phyloP scores from a whole-genome alignment of 768 basidiomycete species.

The Mycena venus region DNA sequence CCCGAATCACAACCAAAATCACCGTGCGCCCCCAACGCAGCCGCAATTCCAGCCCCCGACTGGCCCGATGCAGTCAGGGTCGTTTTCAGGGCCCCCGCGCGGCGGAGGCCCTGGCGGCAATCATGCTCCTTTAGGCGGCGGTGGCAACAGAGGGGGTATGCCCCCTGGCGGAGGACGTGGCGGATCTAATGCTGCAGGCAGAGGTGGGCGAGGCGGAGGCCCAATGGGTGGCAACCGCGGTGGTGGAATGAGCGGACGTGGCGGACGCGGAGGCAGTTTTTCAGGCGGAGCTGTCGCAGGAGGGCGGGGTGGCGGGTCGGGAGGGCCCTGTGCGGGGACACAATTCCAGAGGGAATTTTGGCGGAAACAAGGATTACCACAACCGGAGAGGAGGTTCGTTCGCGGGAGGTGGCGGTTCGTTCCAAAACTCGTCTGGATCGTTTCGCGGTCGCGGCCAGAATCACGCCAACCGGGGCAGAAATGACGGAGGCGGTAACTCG shows the following conservation, averaged over 20 bases:
- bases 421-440: constrained; percentile 58
- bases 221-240: constrained; percentile 65
- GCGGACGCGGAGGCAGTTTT: constrained; percentile 52
- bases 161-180: constrained; percentile 53
- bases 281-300: constrained; percentile 59
- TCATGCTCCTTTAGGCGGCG: constrained; percentile 48
- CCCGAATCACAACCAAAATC: constrained; percentile 67
- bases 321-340: constrained; percentile 71
- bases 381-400: constrained; percentile 79
- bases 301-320: constrained; percentile 58
- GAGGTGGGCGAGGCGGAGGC: constrained; percentile 61
- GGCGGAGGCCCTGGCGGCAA: constrained; percentile 55
- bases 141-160: constrained; percentile 41
- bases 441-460: constrained; percentile 77
- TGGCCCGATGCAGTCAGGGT: constrained; percentile 59
- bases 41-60: constrained; percentile 77
- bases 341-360: constrained; percentile 75
- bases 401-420: constrained; percentile 53
- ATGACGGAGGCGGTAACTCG: constrained; percentile 52
- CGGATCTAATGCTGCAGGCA: constrained; percentile 51
- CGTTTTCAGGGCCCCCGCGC: constrained; percentile 50
- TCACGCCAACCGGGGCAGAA: constrained; percentile 55
- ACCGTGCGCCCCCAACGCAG: constrained; percentile 65
- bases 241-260: constrained; percentile 58
- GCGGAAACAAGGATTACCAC: constrained; percentile 71